Percentiles rank a stretch among this genome's conserved stretches.
phyloP scores from a whole-genome alignment of 1,284 basidiomycete species.

The Neonothopanus nambi region DNA sequence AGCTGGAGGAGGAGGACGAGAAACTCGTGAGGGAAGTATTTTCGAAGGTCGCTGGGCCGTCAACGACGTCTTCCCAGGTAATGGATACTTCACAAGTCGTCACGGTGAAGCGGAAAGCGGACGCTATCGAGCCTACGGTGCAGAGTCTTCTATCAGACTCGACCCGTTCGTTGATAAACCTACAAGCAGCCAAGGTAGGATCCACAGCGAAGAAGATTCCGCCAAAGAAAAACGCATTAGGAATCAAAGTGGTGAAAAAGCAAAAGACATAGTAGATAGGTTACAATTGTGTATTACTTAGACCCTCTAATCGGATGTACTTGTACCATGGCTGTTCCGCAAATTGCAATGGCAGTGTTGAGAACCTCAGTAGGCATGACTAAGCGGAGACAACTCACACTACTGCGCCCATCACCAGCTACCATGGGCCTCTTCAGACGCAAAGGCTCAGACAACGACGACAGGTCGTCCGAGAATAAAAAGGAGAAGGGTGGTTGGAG shows the following conservation, averaged over 20 bases:
- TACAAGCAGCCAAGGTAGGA: constrained; percentile 37
- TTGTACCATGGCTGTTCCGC: no score
- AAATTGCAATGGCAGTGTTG: no score
- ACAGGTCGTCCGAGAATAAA: constrained; percentile 47
- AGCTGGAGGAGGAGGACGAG: constrained; percentile 91
- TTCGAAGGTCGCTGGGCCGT: constrained; percentile 53
- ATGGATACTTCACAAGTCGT: constrained; percentile 42
- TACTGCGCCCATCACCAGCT: constrained; percentile 5
- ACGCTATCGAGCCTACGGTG: constrained; percentile 67
- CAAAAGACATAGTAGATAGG: constrained; percentile 7
- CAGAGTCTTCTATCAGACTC: constrained; percentile 73
- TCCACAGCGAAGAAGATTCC: no score
- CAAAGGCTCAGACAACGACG: constrained; percentile 40
- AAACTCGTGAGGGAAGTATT: constrained; percentile 86
- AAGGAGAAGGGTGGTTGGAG: constrained; percentile 89
- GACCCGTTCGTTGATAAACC: constrained; percentile 63
- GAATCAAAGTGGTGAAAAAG: constrained; percentile 11
- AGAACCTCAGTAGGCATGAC: no score
- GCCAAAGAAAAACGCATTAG: constrained; percentile 6
- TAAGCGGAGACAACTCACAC: no score
- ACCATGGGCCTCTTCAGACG: constrained; percentile 60
- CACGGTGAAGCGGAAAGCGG: constrained; percentile 81
- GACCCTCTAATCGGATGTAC: no score
- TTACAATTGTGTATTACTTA: no score
- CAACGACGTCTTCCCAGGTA: constrained; percentile 22